These are phyloP conservation scores for Zelonia costaricensis DNA, from an alignment of 208 protist genomes.

Conservation along the genomic window DNA sequence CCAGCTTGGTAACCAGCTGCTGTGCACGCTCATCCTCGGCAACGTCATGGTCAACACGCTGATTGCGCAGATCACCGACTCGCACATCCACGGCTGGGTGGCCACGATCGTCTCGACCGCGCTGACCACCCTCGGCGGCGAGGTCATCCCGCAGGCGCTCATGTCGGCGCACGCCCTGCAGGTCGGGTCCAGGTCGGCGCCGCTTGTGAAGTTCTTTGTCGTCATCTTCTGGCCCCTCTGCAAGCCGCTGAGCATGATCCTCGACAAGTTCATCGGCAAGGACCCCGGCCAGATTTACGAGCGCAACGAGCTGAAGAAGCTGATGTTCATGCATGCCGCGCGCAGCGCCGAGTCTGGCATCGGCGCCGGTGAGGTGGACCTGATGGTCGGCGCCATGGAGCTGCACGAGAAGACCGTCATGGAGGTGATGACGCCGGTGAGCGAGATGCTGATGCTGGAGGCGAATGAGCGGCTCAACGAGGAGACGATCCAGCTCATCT, in stretches of 20 bases:
- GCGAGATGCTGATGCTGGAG: slow-evolving; percentile 93
- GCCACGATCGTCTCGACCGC: slow-evolving; percentile 91
- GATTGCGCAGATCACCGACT: slow-evolving; percentile 93
- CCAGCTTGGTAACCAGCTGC: slow-evolving; percentile 94
- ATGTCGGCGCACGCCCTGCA: slow-evolving; percentile 93
- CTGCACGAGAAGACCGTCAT: slow-evolving; percentile 92
- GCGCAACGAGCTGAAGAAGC: slow-evolving; percentile 94
- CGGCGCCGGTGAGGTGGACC: slow-evolving; percentile 82
- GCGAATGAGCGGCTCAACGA: slow-evolving; percentile 90
- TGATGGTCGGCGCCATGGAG: slow-evolving; percentile 95
- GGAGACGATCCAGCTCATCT: slow-evolving; percentile 91
- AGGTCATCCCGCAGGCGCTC: slow-evolving; percentile 95
- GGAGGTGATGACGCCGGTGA: slow-evolving; percentile 96
- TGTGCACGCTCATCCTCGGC: slow-evolving; percentile 96
- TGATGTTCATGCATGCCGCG: slow-evolving; percentile 95
- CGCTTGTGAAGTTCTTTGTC: slow-evolving; percentile 94
- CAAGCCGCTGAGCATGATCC: slow-evolving; percentile 92
- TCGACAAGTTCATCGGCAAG: slow-evolving; percentile 92
- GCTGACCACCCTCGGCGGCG: slow-evolving; percentile 95
- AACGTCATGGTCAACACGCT: slow-evolving; percentile 97
- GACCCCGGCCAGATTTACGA: slow-evolving; percentile 96
- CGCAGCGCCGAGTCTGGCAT: slow-evolving; percentile 87
- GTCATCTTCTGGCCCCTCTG: slow-evolving; percentile 93
- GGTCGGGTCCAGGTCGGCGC: slow-evolving; percentile 91
- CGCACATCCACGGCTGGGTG: slow-evolving; percentile 84